Percentiles rank a stretch among this genome's conserved stretches.
These are phyloP conservation scores for Pythium rhizo-oryzae DNA, from an alignment of 352 stramenopile genomes.

Conservation along the genomic window DNA sequence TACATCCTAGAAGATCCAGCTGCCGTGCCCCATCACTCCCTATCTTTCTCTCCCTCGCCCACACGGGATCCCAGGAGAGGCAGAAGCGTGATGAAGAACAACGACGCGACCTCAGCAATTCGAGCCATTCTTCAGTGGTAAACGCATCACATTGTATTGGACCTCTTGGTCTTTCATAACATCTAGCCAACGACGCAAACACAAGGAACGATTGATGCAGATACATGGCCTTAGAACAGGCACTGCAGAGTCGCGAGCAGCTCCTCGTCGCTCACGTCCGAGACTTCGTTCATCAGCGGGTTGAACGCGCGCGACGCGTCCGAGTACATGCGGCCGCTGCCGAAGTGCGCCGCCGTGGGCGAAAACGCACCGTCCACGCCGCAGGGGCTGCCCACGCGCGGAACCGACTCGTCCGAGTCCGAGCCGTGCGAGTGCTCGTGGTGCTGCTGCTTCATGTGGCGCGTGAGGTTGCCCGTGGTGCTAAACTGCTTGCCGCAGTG, in stretches of 20 bases:
- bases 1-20: too few relatives aligned
- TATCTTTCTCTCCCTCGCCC: too few relatives aligned
- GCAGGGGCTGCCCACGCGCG: not conserved
- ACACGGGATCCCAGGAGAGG: too few relatives aligned
- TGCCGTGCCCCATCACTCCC: too few relatives aligned
- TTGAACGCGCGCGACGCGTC: constrained; percentile 16
- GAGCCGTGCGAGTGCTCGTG: not conserved
- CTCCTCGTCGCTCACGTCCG: constrained; percentile 21
- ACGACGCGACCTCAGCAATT: too few relatives aligned
- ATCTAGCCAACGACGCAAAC: too few relatives aligned
- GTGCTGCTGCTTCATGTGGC: constrained; percentile 24
- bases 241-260: constrained; percentile 19
- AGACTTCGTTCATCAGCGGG: constrained; percentile 21
- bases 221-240: constrained; percentile 9
- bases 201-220: too few relatives aligned
- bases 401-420: constrained; percentile 3
- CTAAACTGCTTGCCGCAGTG: constrained; percentile 67
- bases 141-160: too few relatives aligned
- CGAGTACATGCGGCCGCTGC: constrained; percentile 10
- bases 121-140: too few relatives aligned
- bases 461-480: constrained; percentile 50
- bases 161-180: too few relatives aligned
- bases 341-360: not conserved
- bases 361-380: not conserved
- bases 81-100: too few relatives aligned